phyloP scores from a whole-genome alignment of 371 early-diverging fungal species.

The Mucor circinelloides region DNA sequence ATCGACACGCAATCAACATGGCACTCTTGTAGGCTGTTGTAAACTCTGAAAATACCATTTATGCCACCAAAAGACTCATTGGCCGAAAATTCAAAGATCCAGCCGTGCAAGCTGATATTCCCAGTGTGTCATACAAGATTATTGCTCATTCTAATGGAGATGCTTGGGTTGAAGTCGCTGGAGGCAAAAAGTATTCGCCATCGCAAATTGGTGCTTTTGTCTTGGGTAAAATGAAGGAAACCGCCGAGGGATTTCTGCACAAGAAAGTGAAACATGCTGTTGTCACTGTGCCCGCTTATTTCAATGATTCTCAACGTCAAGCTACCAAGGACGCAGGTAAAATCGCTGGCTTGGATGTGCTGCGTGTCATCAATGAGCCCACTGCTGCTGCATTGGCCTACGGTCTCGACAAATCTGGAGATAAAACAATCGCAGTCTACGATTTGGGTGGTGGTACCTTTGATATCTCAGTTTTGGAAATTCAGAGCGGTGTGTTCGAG shows the following conservation, averaged over 20 bases:
- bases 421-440: conserved; percentile 82
- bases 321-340: conserved; percentile 99
- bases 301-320: conserved; percentile 97
- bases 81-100: conserved; percentile 91
- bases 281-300: conserved; percentile 83
- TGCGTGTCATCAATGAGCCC: conserved; percentile 99
- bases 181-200: conserved; percentile 93
- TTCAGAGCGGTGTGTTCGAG: conserved; percentile 96
- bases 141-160: conserved; percentile 91
- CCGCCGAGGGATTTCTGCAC: conserved; percentile 86
- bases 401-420: conserved; percentile 92
- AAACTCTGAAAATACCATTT: conserved; percentile 92
- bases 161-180: conserved; percentile 90
- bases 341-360: conserved; percentile 95
- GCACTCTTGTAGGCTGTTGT: conserved; percentile 66
- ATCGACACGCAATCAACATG: background rate
- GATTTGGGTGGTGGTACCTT: conserved; percentile 98
- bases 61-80: conserved; percentile 94
- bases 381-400: conserved; percentile 99
- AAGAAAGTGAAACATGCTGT: conserved; percentile 91
- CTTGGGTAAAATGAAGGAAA: conserved; percentile 95
- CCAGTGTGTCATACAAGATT: conserved; percentile 89
- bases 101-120: conserved; percentile 84
- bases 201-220: conserved; percentile 95
- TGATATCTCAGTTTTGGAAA: conserved; percentile 95